Base-by-base conservation (phyloP, 805 yeast species). In the Maudiozyma bulderi region DNA sequence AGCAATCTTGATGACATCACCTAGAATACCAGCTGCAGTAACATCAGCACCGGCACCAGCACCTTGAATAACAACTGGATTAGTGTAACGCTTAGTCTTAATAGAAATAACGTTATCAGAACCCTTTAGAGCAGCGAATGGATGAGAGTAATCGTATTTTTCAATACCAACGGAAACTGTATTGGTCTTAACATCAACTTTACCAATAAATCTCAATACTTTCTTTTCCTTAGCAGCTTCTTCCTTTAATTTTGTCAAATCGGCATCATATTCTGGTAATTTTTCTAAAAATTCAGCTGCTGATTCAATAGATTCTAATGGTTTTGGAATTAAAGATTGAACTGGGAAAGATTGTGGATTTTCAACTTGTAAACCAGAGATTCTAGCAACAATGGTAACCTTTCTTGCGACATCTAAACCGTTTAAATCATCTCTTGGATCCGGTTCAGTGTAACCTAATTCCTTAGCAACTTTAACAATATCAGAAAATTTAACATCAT, bases 341-440 rank as follows among this genome's bases (percentile, higher is more conserved):
- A 93, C 96, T 38, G 95, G 89, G 82, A 93, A 91, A 10, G 96
- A 80, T 38, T 89, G 77, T 58, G 98, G 95, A 10, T 93, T 83
- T 64, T 83, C 84, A 38, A 93, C 86, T 51, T 79, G 72, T 48
- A 85, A 76, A 3, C 99, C 99, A 13, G 96, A 76, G 47, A 93
- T 77, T 75, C 99, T 85, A 44, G 96, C 95, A 54, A 93, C 78
- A 56, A 93, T 93, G 29, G 99, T 89, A 32, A 93, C 96, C 70
- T 93, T 93, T 77, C 99, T 84, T 42, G 99, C 99, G 52, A 93
- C 96, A 65, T 93, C 99, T 66, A 93, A 77, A 48, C 99, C 99
- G 68, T 91, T 93, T 69, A 93, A 79, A 66, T 93, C 99, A 68
- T 93, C 99, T 72, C 99, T 84, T 69, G 99, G 99, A 68, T 93